These are phyloP conservation scores for Selaginella tamariscina DNA, from an alignment of 75 land plant species.

Conservation along the genomic window DNA sequence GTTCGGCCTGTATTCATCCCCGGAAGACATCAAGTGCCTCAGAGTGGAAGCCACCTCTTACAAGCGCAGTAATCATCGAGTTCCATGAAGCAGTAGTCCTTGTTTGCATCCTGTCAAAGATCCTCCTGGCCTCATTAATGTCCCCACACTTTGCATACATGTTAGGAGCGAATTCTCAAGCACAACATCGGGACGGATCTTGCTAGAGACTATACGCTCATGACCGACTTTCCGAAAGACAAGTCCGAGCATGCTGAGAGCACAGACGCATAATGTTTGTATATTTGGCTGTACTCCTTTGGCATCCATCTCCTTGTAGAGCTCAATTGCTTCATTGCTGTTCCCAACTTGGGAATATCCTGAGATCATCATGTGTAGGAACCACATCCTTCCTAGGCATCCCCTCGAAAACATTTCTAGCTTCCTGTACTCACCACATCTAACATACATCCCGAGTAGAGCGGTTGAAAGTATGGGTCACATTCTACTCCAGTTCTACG, in stretches of 20 bases:
- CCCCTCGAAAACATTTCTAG: background rate
- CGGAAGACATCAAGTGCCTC: background rate
- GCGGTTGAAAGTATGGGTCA: background rate
- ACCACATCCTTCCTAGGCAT: background rate
- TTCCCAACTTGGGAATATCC: background rate
- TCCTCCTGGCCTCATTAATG: background rate
- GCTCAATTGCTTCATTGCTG: background rate
- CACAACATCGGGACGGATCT: background rate
- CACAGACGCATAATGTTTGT: background rate
- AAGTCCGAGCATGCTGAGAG: background rate
- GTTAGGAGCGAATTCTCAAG: background rate
- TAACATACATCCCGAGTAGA: background rate
- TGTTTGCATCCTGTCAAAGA: background rate
- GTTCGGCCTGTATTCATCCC: background rate
- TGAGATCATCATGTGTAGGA: background rate
- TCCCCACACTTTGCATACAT: conserved; percentile 10
- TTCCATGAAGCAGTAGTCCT: background rate
- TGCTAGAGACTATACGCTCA: background rate
- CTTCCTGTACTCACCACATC: background rate
- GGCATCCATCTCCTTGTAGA: background rate
- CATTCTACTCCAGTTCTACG: no score
- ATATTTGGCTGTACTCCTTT: background rate
- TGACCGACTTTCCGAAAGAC: background rate
- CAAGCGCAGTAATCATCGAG: background rate
- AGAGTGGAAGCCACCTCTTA: background rate